Evolutionary conservation across 306 rosid genomes (phyloP), one percentile per base, ranked within the genome.

Genomic region (Vigna unguiculata): DNA sequence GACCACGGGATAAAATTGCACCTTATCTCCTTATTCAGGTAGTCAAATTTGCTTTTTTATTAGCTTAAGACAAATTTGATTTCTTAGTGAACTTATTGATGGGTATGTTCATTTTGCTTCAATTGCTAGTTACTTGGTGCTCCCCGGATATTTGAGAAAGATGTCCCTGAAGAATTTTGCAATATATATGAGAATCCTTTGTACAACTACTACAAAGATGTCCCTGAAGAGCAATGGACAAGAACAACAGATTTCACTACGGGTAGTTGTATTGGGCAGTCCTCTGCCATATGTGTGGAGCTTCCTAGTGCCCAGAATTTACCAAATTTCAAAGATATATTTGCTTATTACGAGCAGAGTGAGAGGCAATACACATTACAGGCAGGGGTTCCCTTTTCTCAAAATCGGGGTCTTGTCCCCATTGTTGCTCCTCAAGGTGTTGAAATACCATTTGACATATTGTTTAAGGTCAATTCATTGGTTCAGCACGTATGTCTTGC

Each of bases 21-120:
- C 77, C 69, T 61, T 89, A 86, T 71, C 94, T 94, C 74, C 78
- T 88, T 77, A 75, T 94, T 81, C 98, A 91, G 98, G 98, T 94
- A 78, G 41, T 76, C 67, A 72, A 66, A 34, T 15, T 62, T 28
- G 22, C n/a, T 41, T 57, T 71, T 71, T 34, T 0, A 2, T 14
- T 14, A 74, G 3, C 3, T 9, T n/a, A 62, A 48, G 20, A 17
- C 10, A 13, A 4, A 46, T 51, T 69, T 36, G 6, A 28, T 76
- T 79, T 62, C 48, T 25, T 41, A 19, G 11, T 62, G 8, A 13
- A 62, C 47, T 49, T 60, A 28, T 28, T 28, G 25, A 3, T 52
- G 21, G 1, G 12, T 14, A 21, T 21, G n/a, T 28, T 34, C n/a
- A 48, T 62, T 46, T 79, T 22, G 81, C 60, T 66, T 79, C 17